A percentile compares a stretch with the other conserved stretches of the same genome.
Evolutionary conservation across 2,329 filamentous ascomycete genomes (phyloP).

Genomic region (Penicillium brasilianum): DNA sequence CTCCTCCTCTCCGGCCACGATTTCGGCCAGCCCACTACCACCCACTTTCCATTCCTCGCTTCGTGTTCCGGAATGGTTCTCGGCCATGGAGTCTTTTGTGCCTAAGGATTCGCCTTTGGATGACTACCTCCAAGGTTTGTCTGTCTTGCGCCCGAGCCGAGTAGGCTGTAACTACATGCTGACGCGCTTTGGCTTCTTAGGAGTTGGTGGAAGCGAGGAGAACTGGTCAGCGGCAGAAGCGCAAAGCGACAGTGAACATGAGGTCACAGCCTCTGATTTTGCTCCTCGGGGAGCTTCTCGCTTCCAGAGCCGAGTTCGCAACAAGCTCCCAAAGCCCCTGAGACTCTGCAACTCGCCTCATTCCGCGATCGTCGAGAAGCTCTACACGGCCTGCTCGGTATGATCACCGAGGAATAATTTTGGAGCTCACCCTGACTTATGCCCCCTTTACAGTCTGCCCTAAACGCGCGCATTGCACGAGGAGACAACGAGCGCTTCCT

Average conservation of each 20-base stretch:
- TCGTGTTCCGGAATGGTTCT: constrained; percentile 37
- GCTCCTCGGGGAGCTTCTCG: constrained; percentile 57
- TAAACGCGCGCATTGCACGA: constrained; percentile 63
- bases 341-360: constrained; percentile 40
- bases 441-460: constrained; percentile 32
- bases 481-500: constrained; percentile 84
- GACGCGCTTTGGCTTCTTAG: constrained; percentile 36
- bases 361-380: constrained; percentile 41
- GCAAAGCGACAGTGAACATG: constrained; percentile 37
- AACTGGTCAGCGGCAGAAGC: constrained; percentile 44
- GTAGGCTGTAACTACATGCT: constrained; percentile 13
- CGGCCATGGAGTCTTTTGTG: constrained; percentile 81
- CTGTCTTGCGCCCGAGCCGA: background rate
- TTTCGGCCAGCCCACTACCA: constrained; percentile 18
- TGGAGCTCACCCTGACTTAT: constrained; percentile 17
- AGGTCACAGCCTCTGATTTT: constrained; percentile 47
- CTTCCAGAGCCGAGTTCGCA: constrained; percentile 55
- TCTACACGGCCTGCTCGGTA: constrained; percentile 57
- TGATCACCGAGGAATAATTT: constrained; percentile 21
- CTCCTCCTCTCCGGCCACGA: constrained; percentile 65
- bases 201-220: constrained; percentile 52
- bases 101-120: constrained; percentile 87
- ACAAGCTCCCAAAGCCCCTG: constrained; percentile 56
- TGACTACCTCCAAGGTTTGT: constrained; percentile 83
- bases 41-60: constrained; percentile 23